Base-by-base conservation (phyloP, 257 asterid genomes). In the Przewalskia tangutica region DNA sequence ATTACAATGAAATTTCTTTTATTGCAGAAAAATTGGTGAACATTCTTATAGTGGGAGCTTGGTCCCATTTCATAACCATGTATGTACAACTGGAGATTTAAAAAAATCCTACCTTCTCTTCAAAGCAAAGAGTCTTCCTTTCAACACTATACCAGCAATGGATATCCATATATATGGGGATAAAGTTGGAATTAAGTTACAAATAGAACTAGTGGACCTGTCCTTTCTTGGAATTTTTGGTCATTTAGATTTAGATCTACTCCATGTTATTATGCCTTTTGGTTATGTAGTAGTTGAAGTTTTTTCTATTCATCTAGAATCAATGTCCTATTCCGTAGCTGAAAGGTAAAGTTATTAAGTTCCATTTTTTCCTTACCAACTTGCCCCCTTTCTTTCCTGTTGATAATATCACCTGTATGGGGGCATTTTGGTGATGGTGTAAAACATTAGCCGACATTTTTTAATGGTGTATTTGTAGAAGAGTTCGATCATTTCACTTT, bases 101-200 rank as follows among this genome's bases (percentile, higher is more conserved):
- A 90, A 88, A 86, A 90, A 87, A 88, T 76, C 79, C 64, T 84
- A 79, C 83, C 97, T 86, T 95, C 90, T 91, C 94, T 95, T 90
- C 90, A 89, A 93, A 90, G 95, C 85, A 80, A 92, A 91, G 97
- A 86, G 91, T 85, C 86, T 88, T 87, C 90, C 75, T 80, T 83
- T 88, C 90, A 70, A 32, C 9, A 54, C 34, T 42, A 55, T 75
- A 60, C 63, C 79, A 20, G 14, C 62, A 46, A 13, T 73, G 16
- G 60, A 27, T 82, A 66, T 58, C 84, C 80, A 83, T 82, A 82
- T 54, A 79, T 84, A 63, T 83, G 82, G 32, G 83, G 78, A 63
- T 71, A 51, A 82, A 54, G 59, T 77, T 81, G 20, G 80, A 40
- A 38, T 82, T 86, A 82, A 68, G 85, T 59, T 77, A 81, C 84